A percentile compares a stretch with the other conserved stretches of the same genome.
Conservation (phyloP, 176 grass and related monocot genomes). For the Zea luxurians region DNA sequence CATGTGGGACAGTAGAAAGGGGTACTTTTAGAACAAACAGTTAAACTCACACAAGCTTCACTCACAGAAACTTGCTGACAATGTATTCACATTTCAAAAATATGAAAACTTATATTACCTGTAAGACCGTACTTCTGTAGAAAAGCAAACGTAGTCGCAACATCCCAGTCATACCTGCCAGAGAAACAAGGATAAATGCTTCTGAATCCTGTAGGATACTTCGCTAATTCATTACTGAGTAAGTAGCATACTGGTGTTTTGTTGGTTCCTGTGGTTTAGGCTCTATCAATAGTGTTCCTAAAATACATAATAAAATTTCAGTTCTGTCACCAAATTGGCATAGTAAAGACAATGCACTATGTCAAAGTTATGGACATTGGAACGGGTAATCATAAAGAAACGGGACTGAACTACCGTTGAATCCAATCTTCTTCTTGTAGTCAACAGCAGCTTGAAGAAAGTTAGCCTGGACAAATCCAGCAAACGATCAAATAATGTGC, state of each 20-base stretch:
- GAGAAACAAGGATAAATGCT: conserved; percentile 27
- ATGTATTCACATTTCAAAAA: background rate
- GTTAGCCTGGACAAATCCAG: conserved; percentile 60
- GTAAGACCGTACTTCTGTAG: conserved; percentile 89
- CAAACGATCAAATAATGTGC: background rate
- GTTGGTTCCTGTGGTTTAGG: conserved; percentile 98
- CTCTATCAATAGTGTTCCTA: conserved; percentile 85
- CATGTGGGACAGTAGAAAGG: background rate
- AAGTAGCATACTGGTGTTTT: conserved; percentile 84
- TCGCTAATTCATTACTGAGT: background rate
- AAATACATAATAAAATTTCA: conserved; percentile 19
- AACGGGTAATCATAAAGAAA: conserved; percentile 24
- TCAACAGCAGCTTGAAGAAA: conserved; percentile 92
- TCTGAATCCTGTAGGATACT: background rate
- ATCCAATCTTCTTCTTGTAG: conserved; percentile 95
- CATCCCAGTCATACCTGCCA: conserved; percentile 97
- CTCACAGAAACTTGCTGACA: conserved; percentile 1
- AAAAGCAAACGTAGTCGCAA: conserved; percentile 86
- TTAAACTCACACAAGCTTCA: background rate
- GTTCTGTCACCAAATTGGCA: conserved; percentile 2
- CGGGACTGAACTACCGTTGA: conserved; percentile 57
- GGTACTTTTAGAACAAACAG: background rate
- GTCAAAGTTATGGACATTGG: background rate
- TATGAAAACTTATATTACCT: conserved; percentile 47
- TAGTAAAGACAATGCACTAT: background rate